Conservation (phyloP, 192 early-diverging fungal genomes). For the Gigaspora rosea region DNA sequence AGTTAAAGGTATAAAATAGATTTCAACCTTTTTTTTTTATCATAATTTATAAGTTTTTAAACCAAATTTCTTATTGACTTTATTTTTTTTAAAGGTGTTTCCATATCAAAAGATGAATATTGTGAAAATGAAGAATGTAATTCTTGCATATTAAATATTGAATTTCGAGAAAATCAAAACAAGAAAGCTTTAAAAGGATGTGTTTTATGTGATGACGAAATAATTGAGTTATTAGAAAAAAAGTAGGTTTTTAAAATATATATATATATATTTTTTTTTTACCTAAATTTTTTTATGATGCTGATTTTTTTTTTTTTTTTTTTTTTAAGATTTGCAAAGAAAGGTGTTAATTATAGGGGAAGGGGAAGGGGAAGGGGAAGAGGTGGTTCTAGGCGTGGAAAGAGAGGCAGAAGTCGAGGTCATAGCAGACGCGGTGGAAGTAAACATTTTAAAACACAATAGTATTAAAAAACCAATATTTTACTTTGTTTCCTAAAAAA, state of each 20-base stretch:
- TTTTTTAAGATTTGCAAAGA: background rate
- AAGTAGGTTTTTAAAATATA: constrained; percentile 38
- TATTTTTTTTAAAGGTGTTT: constrained; percentile 37
- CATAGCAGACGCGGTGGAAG: background rate
- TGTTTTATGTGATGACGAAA: constrained; percentile 53
- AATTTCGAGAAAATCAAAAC: constrained; percentile 49
- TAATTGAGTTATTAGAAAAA: constrained; percentile 46
- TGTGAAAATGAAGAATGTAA: constrained; percentile 39
- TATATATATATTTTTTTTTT: background rate
- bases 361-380: background rate
- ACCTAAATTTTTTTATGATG: background rate
- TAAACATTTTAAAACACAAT: background rate
- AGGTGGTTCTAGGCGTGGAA: background rate
- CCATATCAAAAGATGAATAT: constrained; percentile 40
- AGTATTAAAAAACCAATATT: no score
- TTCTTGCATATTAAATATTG: constrained; percentile 42
- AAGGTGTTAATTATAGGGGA: background rate
- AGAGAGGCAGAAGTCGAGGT: background rate
- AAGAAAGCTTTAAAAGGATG: constrained; percentile 39
- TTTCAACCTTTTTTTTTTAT: background rate
- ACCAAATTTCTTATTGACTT: background rate
- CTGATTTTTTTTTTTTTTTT: background rate
- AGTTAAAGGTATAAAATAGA: constrained; percentile 37
- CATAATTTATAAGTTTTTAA: background rate
- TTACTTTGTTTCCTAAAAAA: no score